These are phyloP conservation scores for Dothistroma pini DNA, from an alignment of 2,329 filamentous ascomycete species.

Conservation along the genomic window DNA sequence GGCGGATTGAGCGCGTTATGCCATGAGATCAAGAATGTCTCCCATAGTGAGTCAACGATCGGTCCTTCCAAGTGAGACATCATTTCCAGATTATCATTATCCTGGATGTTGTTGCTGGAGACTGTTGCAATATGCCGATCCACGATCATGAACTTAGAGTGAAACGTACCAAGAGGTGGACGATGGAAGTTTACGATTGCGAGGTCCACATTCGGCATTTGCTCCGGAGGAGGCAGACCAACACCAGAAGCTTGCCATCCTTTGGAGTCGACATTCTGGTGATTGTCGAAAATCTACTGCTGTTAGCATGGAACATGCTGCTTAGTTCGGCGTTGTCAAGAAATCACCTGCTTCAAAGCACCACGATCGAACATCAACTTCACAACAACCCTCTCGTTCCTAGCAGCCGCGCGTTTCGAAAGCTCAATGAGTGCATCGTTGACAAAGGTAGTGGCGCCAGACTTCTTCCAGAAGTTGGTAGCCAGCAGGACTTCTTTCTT, in stretches of 20 bases:
- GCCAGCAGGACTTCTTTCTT: conserved; percentile 69
- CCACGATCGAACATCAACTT: conserved; percentile 76
- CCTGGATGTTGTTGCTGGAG: conserved; percentile 72
- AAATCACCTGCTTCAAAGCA: conserved; percentile 54
- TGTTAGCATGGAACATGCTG: conserved; percentile 5
- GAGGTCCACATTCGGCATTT: conserved; percentile 69
- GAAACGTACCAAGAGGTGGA: conserved; percentile 68
- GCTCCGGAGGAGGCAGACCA: conserved; percentile 57
- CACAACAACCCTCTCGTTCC: conserved; percentile 58
- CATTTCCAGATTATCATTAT: conserved; percentile 74
- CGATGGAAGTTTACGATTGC: conserved; percentile 71
- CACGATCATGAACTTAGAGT: conserved; percentile 73
- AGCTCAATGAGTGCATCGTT: conserved; percentile 67
- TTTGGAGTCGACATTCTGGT: conserved; percentile 56
- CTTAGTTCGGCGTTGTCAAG: background rate
- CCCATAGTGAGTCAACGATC: conserved; percentile 72
- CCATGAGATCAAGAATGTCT: conserved; percentile 68
- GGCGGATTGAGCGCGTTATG: conserved; percentile 58
- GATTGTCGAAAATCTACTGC: conserved; percentile 55
- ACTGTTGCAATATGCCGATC: conserved; percentile 67
- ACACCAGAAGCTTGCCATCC: conserved; percentile 56
- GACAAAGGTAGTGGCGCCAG: conserved; percentile 63
- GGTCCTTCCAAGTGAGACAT: conserved; percentile 71
- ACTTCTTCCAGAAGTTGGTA: conserved; percentile 73
- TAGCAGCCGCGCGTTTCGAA: conserved; percentile 58